phyloP scores from a whole-genome alignment of 2,329 filamentous ascomycete species.

The Blastomyces silverae region DNA sequence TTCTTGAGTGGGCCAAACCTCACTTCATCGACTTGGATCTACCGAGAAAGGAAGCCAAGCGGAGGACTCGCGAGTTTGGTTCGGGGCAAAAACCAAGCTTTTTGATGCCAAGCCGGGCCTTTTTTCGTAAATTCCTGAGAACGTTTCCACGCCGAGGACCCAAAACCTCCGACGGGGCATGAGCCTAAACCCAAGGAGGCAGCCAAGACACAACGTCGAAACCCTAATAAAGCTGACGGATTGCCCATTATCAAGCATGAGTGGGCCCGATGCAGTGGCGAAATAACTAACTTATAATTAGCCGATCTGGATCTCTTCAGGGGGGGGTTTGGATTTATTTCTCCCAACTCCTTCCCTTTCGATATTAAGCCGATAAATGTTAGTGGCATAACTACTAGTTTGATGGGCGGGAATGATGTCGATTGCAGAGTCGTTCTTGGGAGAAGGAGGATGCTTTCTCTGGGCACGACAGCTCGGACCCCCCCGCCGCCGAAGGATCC shows the following conservation, averaged over 20 bases:
- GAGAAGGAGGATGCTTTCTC: constrained; percentile 2
- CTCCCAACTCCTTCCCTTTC: background rate
- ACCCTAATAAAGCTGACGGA: too few relatives aligned
- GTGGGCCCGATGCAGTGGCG: background rate
- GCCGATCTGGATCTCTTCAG: background rate
- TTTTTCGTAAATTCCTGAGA: background rate
- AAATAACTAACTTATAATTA: background rate
- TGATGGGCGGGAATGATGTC: constrained; percentile 12
- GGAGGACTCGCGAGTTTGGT: background rate
- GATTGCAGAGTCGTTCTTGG: background rate
- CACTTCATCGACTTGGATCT: background rate
- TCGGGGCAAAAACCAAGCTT: background rate
- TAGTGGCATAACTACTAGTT: background rate
- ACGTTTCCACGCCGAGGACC: background rate
- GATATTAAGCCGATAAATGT: background rate
- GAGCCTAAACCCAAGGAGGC: constrained; percentile 4
- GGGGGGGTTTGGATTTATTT: background rate
- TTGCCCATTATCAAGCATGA: background rate
- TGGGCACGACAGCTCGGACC: background rate
- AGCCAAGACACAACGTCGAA: constrained; percentile 15
- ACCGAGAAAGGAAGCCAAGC: constrained; percentile 13
- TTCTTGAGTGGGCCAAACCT: background rate
- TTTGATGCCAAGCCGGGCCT: constrained; percentile 1
- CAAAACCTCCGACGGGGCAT: background rate
- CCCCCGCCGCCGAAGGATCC: background rate